Conservation (phyloP, 140 eudicot species). For the Anethum foeniculum region DNA sequence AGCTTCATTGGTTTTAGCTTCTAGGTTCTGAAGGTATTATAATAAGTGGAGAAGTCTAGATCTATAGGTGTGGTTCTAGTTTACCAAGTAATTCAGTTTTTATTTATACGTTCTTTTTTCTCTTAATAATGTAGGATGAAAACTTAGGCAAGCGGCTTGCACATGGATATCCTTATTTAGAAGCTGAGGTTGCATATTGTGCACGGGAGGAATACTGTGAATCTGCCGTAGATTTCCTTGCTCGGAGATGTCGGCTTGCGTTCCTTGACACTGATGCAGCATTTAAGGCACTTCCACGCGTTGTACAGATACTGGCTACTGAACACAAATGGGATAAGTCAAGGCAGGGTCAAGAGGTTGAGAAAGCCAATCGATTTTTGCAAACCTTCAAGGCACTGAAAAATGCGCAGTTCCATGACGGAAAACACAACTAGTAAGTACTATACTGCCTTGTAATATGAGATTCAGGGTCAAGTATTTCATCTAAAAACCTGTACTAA, state of each 20-base stretch:
- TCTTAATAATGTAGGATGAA: constrained; percentile 44
- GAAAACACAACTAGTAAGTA: constrained; percentile 63
- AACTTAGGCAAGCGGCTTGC: constrained; percentile 93
- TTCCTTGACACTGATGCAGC: constrained; percentile 98
- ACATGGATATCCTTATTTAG: constrained; percentile 92
- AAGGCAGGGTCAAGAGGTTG: constrained; percentile 56
- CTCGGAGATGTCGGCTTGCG: constrained; percentile 95
- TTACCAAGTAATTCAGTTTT: neutral
- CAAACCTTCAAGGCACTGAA: constrained; percentile 78
- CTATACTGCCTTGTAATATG: neutral
- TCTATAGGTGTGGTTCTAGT: neutral
- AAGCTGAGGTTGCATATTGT: constrained; percentile 97
- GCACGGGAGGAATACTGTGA: constrained; percentile 88
- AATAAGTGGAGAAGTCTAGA: neutral
- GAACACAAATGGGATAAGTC: constrained; percentile 85
- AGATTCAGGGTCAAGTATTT: neutral
- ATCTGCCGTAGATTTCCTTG: constrained; percentile 88
- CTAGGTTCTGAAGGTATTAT: neutral
- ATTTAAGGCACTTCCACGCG: constrained; percentile 71
- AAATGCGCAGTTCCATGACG: constrained; percentile 88
- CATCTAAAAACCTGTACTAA: neutral
- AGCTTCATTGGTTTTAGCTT: neutral
- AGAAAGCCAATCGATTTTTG: constrained; percentile 55
- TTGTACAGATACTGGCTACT: constrained; percentile 60
- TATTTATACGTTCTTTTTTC: neutral